Base-by-base conservation (phyloP, 805 yeast genomes). In the Zygoascus ofunaensis region DNA sequence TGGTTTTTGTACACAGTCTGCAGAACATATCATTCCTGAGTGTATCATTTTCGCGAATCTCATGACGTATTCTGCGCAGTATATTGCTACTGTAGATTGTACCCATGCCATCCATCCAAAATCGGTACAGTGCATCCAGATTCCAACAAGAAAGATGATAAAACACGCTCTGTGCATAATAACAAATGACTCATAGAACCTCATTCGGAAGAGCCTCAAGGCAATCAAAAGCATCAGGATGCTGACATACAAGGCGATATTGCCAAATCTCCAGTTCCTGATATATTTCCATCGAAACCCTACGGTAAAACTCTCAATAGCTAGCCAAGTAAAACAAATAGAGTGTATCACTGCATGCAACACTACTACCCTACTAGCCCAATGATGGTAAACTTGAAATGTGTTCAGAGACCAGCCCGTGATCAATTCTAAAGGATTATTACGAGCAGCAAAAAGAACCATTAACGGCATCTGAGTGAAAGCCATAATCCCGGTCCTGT, bases 381-480 rank as follows among this genome's bases (percentile, higher is more conserved):
- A 61, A 5, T 62, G 46, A 61, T 85, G 95, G 55, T 73, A 76
- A 23, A 70, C 62, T 53, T 77, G 69, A 62, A 83, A 82, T 1
- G 81, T 70, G 8, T 78, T 62, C 52, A 73, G 79, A 0, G 77
- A 61, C 66, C 82, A 70, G 1, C 87, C 86, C 1, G 87, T 73
- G 5, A 81, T 44, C 54, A 62, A 63, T 49, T 73, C 73, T 53
- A 83, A 64, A 17, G 84, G 76, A 56, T 82, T 84, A 58, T 84
- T 84, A 52, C 92, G 68, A 32, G 81, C 80, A 3, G 86, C 85
- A 60, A 83, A 60, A 26, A 60, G 26, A 18, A 56, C 43, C 34
- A 60, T 39, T 15, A 59, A 35, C 1, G 65, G 65, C 20, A 55
- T 4, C 22, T 57, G 50, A 18, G 56, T 47, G 24, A 54, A 53